Evolutionary conservation across 2,329 filamentous ascomycete species (phyloP).

Genomic region (Fusarium longipes): DNA sequence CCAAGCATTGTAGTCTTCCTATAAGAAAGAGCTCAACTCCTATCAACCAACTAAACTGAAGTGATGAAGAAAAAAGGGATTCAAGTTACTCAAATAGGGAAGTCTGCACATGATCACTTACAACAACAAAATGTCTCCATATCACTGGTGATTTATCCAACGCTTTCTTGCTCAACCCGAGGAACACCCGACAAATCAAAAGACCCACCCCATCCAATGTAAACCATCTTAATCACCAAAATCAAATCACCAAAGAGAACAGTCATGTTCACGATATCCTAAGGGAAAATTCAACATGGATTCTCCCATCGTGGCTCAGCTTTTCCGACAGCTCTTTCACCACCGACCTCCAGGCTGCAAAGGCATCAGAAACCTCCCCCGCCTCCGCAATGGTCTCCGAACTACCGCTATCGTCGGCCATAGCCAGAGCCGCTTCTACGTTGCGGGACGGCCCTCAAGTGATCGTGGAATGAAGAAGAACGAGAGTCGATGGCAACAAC

Average conservation of each 20-base stretch:
- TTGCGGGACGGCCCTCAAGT: conserved; percentile 46
- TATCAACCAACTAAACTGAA: neutral
- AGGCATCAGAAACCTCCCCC: conserved; percentile 42
- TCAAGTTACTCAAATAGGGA: conserved; percentile 28
- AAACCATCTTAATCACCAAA: conserved; percentile 23
- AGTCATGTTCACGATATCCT: conserved; percentile 25
- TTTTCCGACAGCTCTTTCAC: conserved; percentile 87
- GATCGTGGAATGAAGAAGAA: conserved; percentile 60
- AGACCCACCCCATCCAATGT: conserved; percentile 32
- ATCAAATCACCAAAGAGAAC: neutral
- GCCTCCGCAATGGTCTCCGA: conserved; percentile 42
- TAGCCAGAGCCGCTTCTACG: conserved; percentile 46
- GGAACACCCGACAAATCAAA: conserved; percentile 38
- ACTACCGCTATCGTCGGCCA: conserved; percentile 13
- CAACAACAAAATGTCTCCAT: neutral
- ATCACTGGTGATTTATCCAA: neutral
- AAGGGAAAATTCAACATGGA: conserved; percentile 70
- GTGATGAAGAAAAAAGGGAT: too few species aligned
- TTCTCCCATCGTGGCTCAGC: conserved; percentile 78
- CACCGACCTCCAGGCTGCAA: conserved; percentile 61
- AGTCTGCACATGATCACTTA: conserved; percentile 27
- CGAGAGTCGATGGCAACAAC: conserved; percentile 87
- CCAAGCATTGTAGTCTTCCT: neutral
- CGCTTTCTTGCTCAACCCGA: conserved; percentile 28
- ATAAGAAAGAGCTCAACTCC: neutral